phyloP scores from a whole-genome alignment of 345 rosid species.

The Salix arbutifolia region DNA sequence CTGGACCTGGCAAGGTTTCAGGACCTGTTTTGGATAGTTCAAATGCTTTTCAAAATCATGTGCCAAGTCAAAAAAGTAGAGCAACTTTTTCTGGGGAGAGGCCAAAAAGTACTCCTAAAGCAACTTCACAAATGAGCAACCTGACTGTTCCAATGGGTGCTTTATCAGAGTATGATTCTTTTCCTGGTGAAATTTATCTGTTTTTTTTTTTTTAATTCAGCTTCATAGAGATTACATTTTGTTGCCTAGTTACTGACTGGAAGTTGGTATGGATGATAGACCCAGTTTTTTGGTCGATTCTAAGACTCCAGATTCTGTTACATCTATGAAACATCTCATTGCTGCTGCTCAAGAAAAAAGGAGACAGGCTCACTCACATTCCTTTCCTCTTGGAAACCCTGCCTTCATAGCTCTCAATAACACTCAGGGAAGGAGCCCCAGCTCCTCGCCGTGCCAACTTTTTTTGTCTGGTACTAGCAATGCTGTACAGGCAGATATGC shows the following conservation, averaged over 20 bases:
- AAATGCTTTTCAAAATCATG: constrained; percentile 42
- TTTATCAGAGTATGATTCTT: constrained; percentile 33
- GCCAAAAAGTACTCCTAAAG: constrained; percentile 45
- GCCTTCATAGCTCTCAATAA: constrained; percentile 32
- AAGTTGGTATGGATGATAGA: constrained; percentile 39
- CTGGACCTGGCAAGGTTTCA: constrained; percentile 39
- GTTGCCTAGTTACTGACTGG: constrained; percentile 35
- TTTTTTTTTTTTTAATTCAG: background rate
- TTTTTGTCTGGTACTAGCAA: constrained; percentile 38
- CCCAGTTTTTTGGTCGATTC: constrained; percentile 34
- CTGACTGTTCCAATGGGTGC: constrained; percentile 33
- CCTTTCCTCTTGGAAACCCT: constrained; percentile 40
- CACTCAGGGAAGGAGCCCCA: constrained; percentile 42
- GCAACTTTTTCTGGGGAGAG: constrained; percentile 47
- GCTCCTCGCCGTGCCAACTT: constrained; percentile 50
- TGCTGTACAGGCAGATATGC: constrained; percentile 38
- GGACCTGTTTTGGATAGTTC: constrained; percentile 33
- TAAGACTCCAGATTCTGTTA: constrained; percentile 53
- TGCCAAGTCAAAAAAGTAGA: constrained; percentile 41
- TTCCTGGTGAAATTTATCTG: constrained; percentile 41
- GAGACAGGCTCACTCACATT: constrained; percentile 64
- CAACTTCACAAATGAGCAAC: constrained; percentile 34
- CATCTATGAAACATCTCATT: constrained; percentile 79
- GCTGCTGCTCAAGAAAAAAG: constrained; percentile 95
- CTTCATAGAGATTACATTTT: background rate